These are phyloP conservation scores for Malassezia arunalokei DNA, from an alignment of 1,284 basidiomycete genomes.

Conservation along the genomic window DNA sequence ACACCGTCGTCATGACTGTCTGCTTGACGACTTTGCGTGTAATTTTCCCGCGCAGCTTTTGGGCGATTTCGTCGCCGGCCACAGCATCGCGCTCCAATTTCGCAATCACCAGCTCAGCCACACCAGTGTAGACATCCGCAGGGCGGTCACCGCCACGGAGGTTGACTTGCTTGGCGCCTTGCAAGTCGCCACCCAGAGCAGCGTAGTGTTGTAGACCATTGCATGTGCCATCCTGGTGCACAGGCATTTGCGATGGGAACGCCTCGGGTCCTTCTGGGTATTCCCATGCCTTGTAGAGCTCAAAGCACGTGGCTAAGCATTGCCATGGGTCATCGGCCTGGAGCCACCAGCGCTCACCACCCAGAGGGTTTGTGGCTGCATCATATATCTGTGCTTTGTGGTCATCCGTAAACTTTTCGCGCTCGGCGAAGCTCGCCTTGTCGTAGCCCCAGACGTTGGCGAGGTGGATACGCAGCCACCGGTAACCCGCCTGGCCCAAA, in stretches of 20 bases:
- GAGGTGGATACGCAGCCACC: conserved; percentile 82
- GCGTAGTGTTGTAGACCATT: conserved; percentile 99
- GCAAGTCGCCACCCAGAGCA: conserved; percentile 80
- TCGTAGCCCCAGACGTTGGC: conserved; percentile 88
- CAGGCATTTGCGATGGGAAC: conserved; percentile 67
- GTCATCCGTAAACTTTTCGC: conserved; percentile 65
- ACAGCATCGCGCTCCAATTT: conserved; percentile 52
- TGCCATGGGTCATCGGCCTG: conserved; percentile 95
- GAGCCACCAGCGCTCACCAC: conserved; percentile 54
- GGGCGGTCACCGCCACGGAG: conserved; percentile 72
- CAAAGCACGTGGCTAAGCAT: conserved; percentile 80
- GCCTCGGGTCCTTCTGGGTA: conserved; percentile 58
- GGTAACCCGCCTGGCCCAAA: conserved; percentile 64
- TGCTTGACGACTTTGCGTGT: conserved; percentile 95
- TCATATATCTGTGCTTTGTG: conserved; percentile 69
- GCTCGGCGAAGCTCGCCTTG: conserved; percentile 85
- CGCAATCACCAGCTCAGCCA: conserved; percentile 54
- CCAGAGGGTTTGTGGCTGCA: conserved; percentile 57
- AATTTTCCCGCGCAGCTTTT: conserved; percentile 64
- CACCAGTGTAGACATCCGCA: conserved; percentile 88
- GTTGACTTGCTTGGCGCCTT: conserved; percentile 87
- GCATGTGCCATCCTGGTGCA: conserved; percentile 97
- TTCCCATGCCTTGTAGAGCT: conserved; percentile 60
- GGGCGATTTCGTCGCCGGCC: conserved; percentile 54
- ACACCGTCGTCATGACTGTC: conserved; percentile 99